phyloP scores from a whole-genome alignment of 2,329 filamentous ascomycete genomes.

The Exserohilum turcica region DNA sequence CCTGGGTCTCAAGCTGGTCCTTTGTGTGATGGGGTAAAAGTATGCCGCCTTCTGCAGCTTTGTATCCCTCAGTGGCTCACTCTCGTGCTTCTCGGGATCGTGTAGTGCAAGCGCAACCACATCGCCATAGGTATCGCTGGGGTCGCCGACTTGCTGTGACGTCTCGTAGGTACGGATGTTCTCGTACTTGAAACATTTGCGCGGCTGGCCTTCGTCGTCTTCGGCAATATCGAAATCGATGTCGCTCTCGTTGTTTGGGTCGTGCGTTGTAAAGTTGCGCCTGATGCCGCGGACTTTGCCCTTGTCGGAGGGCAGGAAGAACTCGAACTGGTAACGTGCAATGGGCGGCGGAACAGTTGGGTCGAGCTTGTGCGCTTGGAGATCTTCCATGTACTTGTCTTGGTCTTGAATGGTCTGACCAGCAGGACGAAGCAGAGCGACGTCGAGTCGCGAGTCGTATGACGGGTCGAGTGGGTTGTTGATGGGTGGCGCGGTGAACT shows the following conservation, averaged over 20 bases:
- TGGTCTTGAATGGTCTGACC: constrained; percentile 59
- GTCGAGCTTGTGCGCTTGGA: constrained; percentile 50
- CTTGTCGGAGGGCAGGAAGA: constrained; percentile 60
- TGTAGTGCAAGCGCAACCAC: constrained; percentile 63
- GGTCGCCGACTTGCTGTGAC: constrained; percentile 57
- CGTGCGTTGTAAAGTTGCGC: constrained; percentile 59
- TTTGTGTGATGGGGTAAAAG: constrained; percentile 65
- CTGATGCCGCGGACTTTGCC: constrained; percentile 58
- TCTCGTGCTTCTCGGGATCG: constrained; percentile 52
- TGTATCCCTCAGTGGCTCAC: constrained; percentile 42
- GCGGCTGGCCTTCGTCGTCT: constrained; percentile 52
- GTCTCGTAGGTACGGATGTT: constrained; percentile 67
- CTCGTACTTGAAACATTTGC: constrained; percentile 62
- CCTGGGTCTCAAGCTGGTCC: constrained; percentile 58
- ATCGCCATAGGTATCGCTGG: constrained; percentile 60
- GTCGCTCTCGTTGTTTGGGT: constrained; percentile 56
- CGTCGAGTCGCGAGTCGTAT: constrained; percentile 65
- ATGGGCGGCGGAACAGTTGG: constrained; percentile 58
- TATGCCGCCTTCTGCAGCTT: constrained; percentile 61
- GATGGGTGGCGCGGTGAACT: constrained; percentile 65
- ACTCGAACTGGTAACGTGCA: constrained; percentile 63
- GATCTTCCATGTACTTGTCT: constrained; percentile 56
- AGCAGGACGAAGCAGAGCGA: constrained; percentile 61
- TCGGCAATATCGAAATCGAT: constrained; percentile 41
- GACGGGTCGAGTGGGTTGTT: constrained; percentile 50